These are phyloP conservation scores for Diphasiastrum complanatum DNA, from an alignment of 83 land plant species.

Conservation along the genomic window DNA sequence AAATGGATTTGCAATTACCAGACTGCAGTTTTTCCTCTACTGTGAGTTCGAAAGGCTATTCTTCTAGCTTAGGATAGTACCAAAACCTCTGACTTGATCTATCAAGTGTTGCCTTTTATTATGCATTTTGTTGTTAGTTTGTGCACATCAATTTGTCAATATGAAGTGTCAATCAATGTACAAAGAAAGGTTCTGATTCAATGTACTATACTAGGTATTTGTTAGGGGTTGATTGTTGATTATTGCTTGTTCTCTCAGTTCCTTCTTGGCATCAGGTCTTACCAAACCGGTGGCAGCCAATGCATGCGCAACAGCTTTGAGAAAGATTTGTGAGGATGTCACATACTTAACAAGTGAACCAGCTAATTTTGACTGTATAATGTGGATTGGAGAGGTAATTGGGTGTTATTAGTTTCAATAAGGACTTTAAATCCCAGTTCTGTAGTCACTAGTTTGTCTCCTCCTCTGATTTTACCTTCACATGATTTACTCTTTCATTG, in stretches of 20 bases:
- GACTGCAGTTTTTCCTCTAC: conserved; percentile 42
- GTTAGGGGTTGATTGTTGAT: neutral
- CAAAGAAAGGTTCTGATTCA: too few species aligned
- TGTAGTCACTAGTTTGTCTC: too few species aligned
- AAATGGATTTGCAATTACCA: conserved; percentile 56
- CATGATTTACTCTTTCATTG: too few species aligned
- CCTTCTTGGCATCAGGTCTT: conserved; percentile 86
- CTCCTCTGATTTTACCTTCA: too few species aligned
- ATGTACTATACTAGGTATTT: neutral
- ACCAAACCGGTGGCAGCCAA: conserved; percentile 44
- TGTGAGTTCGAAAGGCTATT: conserved; percentile 56
- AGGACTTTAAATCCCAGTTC: too few species aligned
- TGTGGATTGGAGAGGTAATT: conserved; percentile 93
- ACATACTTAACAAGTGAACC: conserved; percentile 49
- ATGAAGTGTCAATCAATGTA: too few species aligned
- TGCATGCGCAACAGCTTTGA: conserved; percentile 79
- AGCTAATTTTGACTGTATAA: conserved; percentile 68
- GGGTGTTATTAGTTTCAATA: too few species aligned
- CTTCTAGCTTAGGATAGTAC: too few species aligned
- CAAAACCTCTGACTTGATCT: too few species aligned
- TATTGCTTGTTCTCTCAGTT: conserved; percentile 48
- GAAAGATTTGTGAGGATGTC: conserved; percentile 89
- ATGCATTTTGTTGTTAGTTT: too few species aligned
- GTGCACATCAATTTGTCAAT: too few species aligned
- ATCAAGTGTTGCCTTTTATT: too few species aligned